These are phyloP conservation scores for Lecanicillium sp. DNA, from an alignment of 2,329 filamentous ascomycete species.

Conservation along the genomic window DNA sequence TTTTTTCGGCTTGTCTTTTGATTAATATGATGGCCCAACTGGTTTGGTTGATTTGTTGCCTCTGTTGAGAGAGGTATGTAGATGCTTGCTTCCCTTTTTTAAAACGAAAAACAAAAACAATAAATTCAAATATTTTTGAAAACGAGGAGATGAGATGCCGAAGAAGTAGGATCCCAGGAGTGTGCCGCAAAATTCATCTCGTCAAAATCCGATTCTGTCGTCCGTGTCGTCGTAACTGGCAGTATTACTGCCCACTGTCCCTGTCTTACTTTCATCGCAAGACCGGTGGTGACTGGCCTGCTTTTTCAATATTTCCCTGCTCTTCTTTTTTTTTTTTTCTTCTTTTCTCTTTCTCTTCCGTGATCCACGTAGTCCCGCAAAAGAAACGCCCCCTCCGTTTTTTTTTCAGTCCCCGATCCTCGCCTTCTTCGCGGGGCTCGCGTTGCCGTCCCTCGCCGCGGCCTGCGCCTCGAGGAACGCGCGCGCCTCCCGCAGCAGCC, in stretches of 20 bases:
- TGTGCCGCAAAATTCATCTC: no score
- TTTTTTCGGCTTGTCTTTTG: no score
- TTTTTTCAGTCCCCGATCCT: background rate
- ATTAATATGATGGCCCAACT: background rate
- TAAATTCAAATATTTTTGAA: background rate
- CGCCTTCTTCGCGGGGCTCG: conserved; percentile 17
- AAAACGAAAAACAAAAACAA: background rate
- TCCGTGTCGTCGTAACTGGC: background rate
- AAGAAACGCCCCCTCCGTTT: background rate
- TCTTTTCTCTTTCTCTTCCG: no score
- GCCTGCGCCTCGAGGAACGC: conserved; percentile 23
- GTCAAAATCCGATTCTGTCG: background rate
- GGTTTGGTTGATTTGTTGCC: background rate
- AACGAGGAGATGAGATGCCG: no score
- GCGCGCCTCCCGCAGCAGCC: conserved; percentile 52
- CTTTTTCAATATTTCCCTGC: no score
- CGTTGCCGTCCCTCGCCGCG: conserved; percentile 26
- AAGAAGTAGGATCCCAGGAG: no score
- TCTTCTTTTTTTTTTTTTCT: no score
- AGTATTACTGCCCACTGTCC: no score
- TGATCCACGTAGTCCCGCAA: no score
- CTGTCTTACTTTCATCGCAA: no score
- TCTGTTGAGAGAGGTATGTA: conserved; percentile 6
- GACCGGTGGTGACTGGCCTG: no score
- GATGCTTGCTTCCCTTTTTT: background rate